These are phyloP conservation scores for Fusarium sp. DNA, from an alignment of 2,329 filamentous ascomycete species.

Conservation along the genomic window DNA sequence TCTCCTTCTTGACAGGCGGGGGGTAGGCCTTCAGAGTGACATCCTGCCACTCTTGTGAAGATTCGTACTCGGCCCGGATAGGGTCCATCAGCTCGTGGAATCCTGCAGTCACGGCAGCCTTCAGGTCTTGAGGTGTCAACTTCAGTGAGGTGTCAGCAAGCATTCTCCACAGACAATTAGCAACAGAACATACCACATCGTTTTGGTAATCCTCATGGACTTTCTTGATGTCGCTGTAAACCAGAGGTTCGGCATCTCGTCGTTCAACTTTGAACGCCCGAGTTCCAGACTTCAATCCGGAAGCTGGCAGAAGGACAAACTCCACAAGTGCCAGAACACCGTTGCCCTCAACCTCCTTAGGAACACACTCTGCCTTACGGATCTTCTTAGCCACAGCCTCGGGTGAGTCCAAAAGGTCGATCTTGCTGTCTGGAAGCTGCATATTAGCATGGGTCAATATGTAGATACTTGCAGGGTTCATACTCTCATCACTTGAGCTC, in stretches of 20 bases:
- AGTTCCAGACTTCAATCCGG: constrained; percentile 69
- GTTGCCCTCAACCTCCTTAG: constrained; percentile 84
- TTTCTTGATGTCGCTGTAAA: constrained; percentile 81
- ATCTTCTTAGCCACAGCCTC: constrained; percentile 85
- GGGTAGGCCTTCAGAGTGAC: constrained; percentile 84
- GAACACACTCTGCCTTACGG: constrained; percentile 84
- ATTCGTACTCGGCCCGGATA: constrained; percentile 80
- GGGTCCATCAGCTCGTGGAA: constrained; percentile 81
- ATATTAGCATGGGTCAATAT: not conserved
- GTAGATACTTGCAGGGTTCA: not conserved
- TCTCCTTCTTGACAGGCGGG: constrained; percentile 75
- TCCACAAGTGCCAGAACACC: constrained; percentile 89
- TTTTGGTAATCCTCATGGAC: constrained; percentile 84
- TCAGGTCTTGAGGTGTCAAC: constrained; percentile 87
- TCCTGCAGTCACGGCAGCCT: constrained; percentile 82
- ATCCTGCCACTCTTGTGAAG: constrained; percentile 81
- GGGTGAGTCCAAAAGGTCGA: constrained; percentile 87
- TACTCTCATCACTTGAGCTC: constrained; percentile 79
- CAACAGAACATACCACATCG: constrained; percentile 72
- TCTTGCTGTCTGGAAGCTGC: constrained; percentile 76
- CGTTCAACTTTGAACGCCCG: constrained; percentile 77
- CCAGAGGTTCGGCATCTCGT: constrained; percentile 78
- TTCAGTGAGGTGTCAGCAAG: constrained; percentile 27
- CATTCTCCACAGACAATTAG: accelerated
- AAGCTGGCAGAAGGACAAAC: constrained; percentile 84